Evolutionary conservation across 768 basidiomycete species (phyloP), one percentile per base, ranked within the genome.

Genomic region (Cystoderma amianthinum): DNA sequence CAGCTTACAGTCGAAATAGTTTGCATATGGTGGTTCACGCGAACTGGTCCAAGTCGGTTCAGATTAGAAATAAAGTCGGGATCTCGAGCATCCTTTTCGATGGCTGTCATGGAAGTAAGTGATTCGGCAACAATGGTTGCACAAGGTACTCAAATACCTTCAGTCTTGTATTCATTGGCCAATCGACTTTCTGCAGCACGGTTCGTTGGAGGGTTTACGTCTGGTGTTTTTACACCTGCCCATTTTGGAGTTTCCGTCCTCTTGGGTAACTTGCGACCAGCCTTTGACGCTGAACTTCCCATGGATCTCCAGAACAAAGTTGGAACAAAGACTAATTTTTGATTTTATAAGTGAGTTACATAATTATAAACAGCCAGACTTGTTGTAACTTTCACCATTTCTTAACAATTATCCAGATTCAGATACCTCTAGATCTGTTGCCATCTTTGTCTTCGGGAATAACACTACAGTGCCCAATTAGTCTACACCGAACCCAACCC

Each of bases 51-150:
- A 2, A 91, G 63, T 25, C 59, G 65, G 48, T 48, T 73, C 38
- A 92, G 60, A 48, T 84, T 87, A 24, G 74, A 67, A 49, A 85
- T 56, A 38, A 90, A 74, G 19, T 87, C 74, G 1, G 84, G 83
- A 51, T 92, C 86, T 41, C 64, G 67, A n/a, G 76, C 70, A 49
- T 91, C 85, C 40, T 54, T 61, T 41, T 76, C 67, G 50, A 86
- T 78, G 5, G 64, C 85, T 86, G 48, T 33, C 16, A 32, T 33
- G 24, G 7, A 16, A 17, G 13, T 24, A 25, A 41, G 35, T 44
- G n/a, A n/a, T n/a, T n/a, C n/a, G n/a, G n/a, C n/a, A n/a, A n/a
- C n/a, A n/a, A n/a, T n/a, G n/a, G n/a, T n/a, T n/a, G n/a, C n/a
- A n/a, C n/a, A n/a, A n/a, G n/a, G n/a, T n/a, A n/a, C n/a, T n/a